Conservation (phyloP, 495 filamentous ascomycete genomes). For the Arthonia radiata region DNA sequence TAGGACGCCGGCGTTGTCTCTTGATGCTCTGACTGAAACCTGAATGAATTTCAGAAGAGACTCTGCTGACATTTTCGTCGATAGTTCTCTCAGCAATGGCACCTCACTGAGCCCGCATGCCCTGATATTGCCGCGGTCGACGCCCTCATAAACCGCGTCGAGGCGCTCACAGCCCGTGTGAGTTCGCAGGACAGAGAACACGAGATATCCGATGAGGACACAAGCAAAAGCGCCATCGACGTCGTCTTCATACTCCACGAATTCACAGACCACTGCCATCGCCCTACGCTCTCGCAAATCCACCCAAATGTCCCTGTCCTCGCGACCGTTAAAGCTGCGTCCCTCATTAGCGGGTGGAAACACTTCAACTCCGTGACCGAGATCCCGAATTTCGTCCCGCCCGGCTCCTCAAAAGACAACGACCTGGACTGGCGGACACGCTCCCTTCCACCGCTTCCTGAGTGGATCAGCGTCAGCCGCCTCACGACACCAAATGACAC, state of each 20-base stretch:
- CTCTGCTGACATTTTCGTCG: too few species aligned
- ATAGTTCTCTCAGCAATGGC: slow-evolving; percentile 32
- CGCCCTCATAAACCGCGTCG: slow-evolving; percentile 10
- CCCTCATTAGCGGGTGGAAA: slow-evolving; percentile 20
- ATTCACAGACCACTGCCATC: slow-evolving; percentile 34
- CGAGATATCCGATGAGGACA: slow-evolving; percentile 1
- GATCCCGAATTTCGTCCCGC: slow-evolving; percentile 12
- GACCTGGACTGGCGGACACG: slow-evolving; percentile 14
- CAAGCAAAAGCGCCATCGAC: slow-evolving; percentile 17
- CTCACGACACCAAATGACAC: slow-evolving; percentile 19
- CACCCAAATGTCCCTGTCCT: slow-evolving; percentile 21
- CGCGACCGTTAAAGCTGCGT: slow-evolving; percentile 21
- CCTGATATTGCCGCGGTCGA: slow-evolving; percentile 13
- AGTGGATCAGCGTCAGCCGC: slow-evolving; percentile 23
- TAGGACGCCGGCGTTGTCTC: too few species aligned
- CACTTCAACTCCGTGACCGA: slow-evolving; percentile 21
- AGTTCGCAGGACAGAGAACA: neutral
- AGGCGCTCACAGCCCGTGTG: slow-evolving; percentile 7
- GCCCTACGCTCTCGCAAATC: slow-evolving; percentile 23
- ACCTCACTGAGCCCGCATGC: slow-evolving; percentile 20
- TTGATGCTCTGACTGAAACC: too few species aligned
- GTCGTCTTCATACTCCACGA: slow-evolving; percentile 25
- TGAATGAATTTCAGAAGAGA: too few species aligned
- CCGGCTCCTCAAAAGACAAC: too few species aligned
- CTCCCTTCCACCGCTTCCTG: slow-evolving; percentile 17